Percentiles rank a stretch among this genome's conserved stretches.
These are phyloP conservation scores for Phylloporus sp. DNA, from an alignment of 1,284 basidiomycete genomes.

Conservation along the genomic window DNA sequence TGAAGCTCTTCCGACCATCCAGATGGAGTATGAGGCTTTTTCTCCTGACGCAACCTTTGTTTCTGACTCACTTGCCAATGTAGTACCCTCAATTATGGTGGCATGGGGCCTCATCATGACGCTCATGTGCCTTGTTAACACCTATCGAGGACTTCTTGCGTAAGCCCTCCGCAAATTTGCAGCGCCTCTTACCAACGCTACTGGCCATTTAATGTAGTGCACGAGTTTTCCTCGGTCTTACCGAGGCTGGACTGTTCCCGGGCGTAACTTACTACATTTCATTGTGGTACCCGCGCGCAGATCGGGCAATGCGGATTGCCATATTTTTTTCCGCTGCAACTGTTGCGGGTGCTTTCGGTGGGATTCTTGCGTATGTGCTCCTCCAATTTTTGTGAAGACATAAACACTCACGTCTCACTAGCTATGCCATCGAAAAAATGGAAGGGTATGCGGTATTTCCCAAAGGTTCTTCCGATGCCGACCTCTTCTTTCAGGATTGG, in stretches of 20 bases:
- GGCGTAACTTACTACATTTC: slow-evolving; percentile 64
- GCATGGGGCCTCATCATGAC: slow-evolving; percentile 57
- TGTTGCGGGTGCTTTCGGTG: slow-evolving; percentile 56
- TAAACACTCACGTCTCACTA: slow-evolving; percentile 16
- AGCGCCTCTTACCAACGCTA: slow-evolving; percentile 11
- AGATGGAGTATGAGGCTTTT: slow-evolving; percentile 50
- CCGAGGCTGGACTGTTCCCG: slow-evolving; percentile 63
- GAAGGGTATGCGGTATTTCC: slow-evolving; percentile 42
- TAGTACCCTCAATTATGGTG: slow-evolving; percentile 59
- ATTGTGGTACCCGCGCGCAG: slow-evolving; percentile 59
- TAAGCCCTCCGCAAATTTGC: slow-evolving; percentile 14
- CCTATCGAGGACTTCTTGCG: slow-evolving; percentile 41
- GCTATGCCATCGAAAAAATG: slow-evolving; percentile 44
- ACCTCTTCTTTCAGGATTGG: slow-evolving; percentile 32
- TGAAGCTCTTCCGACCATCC: slow-evolving; percentile 57
- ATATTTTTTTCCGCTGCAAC: slow-evolving; percentile 68
- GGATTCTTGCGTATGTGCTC: slow-evolving; percentile 42
- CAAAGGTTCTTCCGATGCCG: neutral
- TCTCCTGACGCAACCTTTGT: neutral
- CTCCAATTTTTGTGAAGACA: neutral
- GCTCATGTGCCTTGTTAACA: slow-evolving; percentile 48
- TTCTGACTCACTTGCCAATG: slow-evolving; percentile 10
- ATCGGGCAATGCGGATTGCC: slow-evolving; percentile 57
- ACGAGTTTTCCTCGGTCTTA: slow-evolving; percentile 59
- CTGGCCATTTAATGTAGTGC: slow-evolving; percentile 42